A percentile compares a stretch with the other conserved stretches of the same genome.
These are phyloP conservation scores for Psidium friedrichsthalianum DNA, from an alignment of 345 rosid genomes.

Conservation along the genomic window DNA sequence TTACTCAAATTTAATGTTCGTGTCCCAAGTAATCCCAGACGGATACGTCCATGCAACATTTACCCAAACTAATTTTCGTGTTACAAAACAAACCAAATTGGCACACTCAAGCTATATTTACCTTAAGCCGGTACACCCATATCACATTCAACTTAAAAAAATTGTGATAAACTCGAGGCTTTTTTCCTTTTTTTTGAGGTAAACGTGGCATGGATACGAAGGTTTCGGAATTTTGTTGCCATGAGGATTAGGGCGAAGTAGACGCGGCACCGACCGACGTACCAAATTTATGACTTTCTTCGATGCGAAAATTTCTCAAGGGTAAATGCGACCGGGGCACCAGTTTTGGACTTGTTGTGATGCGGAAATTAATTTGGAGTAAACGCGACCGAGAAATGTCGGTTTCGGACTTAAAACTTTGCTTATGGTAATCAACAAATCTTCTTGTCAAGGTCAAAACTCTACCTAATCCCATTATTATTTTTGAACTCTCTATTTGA, in stretches of 20 bases:
- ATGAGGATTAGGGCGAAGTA: background rate
- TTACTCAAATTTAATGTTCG: background rate
- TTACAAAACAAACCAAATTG: too few species aligned
- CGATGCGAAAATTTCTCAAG: too few species aligned
- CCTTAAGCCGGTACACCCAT: too few species aligned
- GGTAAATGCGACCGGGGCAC: too few species aligned
- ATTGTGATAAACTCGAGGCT: background rate
- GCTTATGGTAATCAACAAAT: background rate
- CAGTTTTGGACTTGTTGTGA: too few species aligned
- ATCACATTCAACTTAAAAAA: background rate
- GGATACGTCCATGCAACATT: too few species aligned
- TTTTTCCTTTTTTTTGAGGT: background rate
- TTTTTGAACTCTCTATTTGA: background rate
- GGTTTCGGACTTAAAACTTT: background rate
- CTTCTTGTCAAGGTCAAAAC: background rate
- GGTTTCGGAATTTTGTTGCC: too few species aligned
- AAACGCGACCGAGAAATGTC: background rate
- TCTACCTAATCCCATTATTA: background rate
- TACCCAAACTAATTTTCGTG: background rate
- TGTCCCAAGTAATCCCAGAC: background rate
- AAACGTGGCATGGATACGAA: rapidly evolving
- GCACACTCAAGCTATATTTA: too few species aligned
- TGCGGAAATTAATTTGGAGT: too few species aligned
- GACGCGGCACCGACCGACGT: too few species aligned
- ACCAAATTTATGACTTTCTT: too few species aligned